Conservation (phyloP, 345 rosid genomes). For the Lepidium didymum region DNA sequence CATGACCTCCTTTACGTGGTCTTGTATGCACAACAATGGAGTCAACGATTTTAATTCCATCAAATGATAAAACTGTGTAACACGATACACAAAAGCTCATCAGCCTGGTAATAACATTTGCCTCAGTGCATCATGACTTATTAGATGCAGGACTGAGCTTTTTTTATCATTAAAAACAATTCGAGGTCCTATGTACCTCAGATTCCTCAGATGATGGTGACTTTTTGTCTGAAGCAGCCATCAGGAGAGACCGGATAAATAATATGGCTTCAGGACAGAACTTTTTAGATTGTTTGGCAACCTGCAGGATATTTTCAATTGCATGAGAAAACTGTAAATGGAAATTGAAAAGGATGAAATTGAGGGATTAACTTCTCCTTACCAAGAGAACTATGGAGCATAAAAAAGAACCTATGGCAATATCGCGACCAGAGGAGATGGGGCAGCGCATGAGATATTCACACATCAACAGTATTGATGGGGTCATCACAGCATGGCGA, state of each 20-base stretch:
- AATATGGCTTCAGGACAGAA: conserved; percentile 83
- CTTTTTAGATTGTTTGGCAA: conserved; percentile 60
- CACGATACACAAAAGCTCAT: conserved; percentile 10
- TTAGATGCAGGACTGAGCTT: neutral
- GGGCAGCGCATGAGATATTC: conserved; percentile 96
- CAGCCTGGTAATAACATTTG: conserved; percentile 1
- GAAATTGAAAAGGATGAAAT: neutral
- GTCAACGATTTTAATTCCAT: conserved; percentile 53
- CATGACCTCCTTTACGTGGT: conserved; percentile 37
- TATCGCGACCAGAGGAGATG: conserved; percentile 66
- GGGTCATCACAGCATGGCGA: conserved; percentile 92
- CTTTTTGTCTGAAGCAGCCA: conserved; percentile 50
- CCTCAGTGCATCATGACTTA: neutral
- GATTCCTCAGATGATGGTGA: conserved; percentile 38
- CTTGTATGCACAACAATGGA: conserved; percentile 44
- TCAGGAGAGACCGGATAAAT: conserved; percentile 55
- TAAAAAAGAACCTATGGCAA: conserved; percentile 77
- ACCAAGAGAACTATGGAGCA: conserved; percentile 82
- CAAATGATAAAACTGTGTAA: conserved; percentile 59
- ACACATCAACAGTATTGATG: conserved; percentile 71
- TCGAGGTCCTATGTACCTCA: conserved; percentile 37
- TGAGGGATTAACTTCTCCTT: conserved; percentile 15
- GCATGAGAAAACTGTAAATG: neutral
- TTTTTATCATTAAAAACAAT: neutral
- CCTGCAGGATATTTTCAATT: conserved; percentile 30